Evolutionary conservation across 495 filamentous ascomycete species (phyloP).

Genomic region (Aspergillus funiculosus): DNA sequence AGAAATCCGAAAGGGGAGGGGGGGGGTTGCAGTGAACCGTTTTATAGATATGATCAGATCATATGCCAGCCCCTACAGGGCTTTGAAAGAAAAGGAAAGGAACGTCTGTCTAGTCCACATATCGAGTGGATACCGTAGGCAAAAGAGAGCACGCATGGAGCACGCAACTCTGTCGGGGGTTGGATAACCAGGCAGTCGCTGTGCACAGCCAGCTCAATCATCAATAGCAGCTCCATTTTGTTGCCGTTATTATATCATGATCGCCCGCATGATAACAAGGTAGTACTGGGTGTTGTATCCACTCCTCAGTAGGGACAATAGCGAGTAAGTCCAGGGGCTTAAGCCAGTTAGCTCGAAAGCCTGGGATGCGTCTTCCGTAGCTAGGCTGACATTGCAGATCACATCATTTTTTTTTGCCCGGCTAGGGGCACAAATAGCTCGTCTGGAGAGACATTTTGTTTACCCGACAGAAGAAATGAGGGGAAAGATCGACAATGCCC

Average conservation of each 20-base stretch:
- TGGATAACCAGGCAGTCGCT: no score
- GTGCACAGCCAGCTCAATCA: neutral
- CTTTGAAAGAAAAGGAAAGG: no score
- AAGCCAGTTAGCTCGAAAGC: neutral
- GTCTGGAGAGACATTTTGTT: neutral
- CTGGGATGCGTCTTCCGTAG: neutral
- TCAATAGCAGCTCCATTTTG: neutral
- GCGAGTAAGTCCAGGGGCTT: neutral
- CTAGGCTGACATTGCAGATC: conserved; percentile 12
- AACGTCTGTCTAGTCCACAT: no score
- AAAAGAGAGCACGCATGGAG: no score
- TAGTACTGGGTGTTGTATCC: conserved; percentile 8
- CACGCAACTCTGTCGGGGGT: no score
- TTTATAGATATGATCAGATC: no score
- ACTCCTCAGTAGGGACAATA: conserved; percentile 4
- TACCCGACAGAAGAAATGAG: neutral
- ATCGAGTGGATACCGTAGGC: no score
- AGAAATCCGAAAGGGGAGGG: no score
- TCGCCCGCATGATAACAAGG: conserved; percentile 8
- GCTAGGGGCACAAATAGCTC: neutral
- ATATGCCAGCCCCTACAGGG: no score
- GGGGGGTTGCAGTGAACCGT: no score
- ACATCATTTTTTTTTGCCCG: conserved; percentile 7
- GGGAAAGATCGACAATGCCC: neutral
- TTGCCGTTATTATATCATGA: neutral